A percentile compares a stretch with the other conserved stretches of the same genome.
These are phyloP conservation scores for Cyberlindnera veronae DNA, from an alignment of 805 yeast species.

Conservation along the genomic window DNA sequence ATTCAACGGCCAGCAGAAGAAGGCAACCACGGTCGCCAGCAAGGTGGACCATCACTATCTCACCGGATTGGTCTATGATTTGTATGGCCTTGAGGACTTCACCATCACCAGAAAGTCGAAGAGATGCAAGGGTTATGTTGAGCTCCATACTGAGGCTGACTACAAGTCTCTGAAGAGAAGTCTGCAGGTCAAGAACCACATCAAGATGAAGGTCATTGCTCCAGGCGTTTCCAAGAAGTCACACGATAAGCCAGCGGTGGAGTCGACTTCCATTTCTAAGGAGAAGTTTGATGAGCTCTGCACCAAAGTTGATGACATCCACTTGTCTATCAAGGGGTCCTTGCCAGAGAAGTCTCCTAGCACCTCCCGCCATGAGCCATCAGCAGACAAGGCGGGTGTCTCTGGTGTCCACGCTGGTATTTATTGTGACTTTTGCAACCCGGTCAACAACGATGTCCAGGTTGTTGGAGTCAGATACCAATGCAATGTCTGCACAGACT, in stretches of 20 bases:
- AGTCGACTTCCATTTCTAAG: neutral
- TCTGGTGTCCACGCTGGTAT: conserved; percentile 8
- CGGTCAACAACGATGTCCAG: neutral
- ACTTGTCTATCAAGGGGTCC: conserved; percentile 1
- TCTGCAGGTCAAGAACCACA: conserved; percentile 14
- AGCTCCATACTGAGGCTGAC: conserved; percentile 7
- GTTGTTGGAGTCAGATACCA: conserved; percentile 12
- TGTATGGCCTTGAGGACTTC: conserved; percentile 8
- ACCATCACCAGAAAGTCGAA: conserved; percentile 16
- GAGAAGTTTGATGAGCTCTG: conserved; percentile 8
- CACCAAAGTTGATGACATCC: conserved; percentile 8
- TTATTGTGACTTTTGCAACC: conserved; percentile 15
- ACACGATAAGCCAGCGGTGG: neutral
- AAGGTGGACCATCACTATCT: conserved; percentile 4
- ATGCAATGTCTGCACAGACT: conserved; percentile 12
- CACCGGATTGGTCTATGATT: neutral
- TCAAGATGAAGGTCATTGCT: conserved; percentile 15
- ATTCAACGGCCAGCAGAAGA: conserved; percentile 1
- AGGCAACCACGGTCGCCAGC: neutral
- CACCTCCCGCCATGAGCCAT: neutral
- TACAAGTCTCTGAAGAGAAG: conserved; percentile 14
- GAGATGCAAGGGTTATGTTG: conserved; percentile 11
- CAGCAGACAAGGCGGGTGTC: neutral
- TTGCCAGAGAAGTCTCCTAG: neutral
- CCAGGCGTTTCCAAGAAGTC: too few species aligned